Conservation (phyloP, 2,329 filamentous ascomycete genomes). For the Beauveria medogensis region DNA sequence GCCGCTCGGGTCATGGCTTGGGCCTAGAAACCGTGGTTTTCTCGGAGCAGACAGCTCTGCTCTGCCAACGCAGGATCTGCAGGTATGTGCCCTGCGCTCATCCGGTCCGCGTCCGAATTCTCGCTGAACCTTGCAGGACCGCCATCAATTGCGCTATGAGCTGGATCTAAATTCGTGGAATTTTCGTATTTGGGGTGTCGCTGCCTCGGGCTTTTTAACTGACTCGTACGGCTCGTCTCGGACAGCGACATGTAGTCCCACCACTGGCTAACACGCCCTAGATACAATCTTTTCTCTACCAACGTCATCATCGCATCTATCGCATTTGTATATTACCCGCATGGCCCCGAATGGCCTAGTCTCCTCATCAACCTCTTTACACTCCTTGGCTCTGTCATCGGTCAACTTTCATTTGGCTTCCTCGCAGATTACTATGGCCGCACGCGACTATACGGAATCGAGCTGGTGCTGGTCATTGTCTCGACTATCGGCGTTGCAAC, state of each 20-base stretch:
- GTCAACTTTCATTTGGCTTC: constrained; percentile 45
- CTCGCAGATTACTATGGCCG: constrained; percentile 48
- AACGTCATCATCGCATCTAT: constrained; percentile 47
- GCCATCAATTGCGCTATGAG: constrained; percentile 43
- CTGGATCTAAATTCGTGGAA: constrained; percentile 48
- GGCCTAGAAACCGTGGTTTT: constrained; percentile 40
- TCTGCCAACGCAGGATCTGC: constrained; percentile 39
- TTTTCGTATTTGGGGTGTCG: constrained; percentile 45
- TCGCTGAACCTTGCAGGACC: constrained; percentile 30
- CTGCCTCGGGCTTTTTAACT: constrained; percentile 46
- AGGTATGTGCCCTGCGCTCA: constrained; percentile 27
- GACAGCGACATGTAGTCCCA: background rate
- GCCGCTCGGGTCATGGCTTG: constrained; percentile 21
- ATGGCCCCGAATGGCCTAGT: constrained; percentile 35
- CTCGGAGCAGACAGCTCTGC: constrained; percentile 43
- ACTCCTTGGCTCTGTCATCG: constrained; percentile 42
- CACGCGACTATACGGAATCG: constrained; percentile 48
- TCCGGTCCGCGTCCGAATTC: background rate
- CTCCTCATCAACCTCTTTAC: constrained; percentile 46
- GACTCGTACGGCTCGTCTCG: constrained; percentile 35
- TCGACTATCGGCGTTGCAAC: constrained; percentile 50
- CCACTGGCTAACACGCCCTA: constrained; percentile 17
- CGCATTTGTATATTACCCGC: constrained; percentile 44
- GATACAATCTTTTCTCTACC: constrained; percentile 47
- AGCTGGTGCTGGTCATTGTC: constrained; percentile 47